A percentile compares a stretch with the other conserved stretches of the same genome.
Evolutionary conservation across 129 eudicot genomes (phyloP).

Genomic region (sunflower (Helianthus annuus)): HanXRQr2.0-SUNRISE NC_035442.2:30993601-30994100

Average conservation of each 20-base stretch:
- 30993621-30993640: slow-evolving; percentile 35
- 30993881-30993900: slow-evolving; percentile 43
- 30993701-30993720: slow-evolving; percentile 13
- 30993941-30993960: slow-evolving; percentile 62
- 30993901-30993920: slow-evolving; percentile 55
- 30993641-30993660: slow-evolving; percentile 31
- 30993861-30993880: slow-evolving; percentile 36
- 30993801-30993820: slow-evolving; percentile 70
- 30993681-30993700: slow-evolving; percentile 17
- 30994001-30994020: slow-evolving; percentile 83
- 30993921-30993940: slow-evolving; percentile 85
- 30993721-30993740: slow-evolving; percentile 34
- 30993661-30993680: slow-evolving; percentile 20
- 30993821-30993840: slow-evolving; percentile 88
- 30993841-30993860: slow-evolving; percentile 83
- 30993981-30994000: slow-evolving; percentile 64
- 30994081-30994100: slow-evolving; percentile 74
- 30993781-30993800: slow-evolving; percentile 71
- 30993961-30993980: slow-evolving; percentile 55
- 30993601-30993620: slow-evolving; percentile 29
- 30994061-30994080: slow-evolving; percentile 85
- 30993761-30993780: slow-evolving; percentile 52
- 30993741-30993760: slow-evolving; percentile 41
- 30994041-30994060: slow-evolving; percentile 75
- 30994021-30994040: slow-evolving; percentile 83